Evolutionary conservation across 179 eudicot species (phyloP).

Genomic region (Drosera spatulata): DNA sequence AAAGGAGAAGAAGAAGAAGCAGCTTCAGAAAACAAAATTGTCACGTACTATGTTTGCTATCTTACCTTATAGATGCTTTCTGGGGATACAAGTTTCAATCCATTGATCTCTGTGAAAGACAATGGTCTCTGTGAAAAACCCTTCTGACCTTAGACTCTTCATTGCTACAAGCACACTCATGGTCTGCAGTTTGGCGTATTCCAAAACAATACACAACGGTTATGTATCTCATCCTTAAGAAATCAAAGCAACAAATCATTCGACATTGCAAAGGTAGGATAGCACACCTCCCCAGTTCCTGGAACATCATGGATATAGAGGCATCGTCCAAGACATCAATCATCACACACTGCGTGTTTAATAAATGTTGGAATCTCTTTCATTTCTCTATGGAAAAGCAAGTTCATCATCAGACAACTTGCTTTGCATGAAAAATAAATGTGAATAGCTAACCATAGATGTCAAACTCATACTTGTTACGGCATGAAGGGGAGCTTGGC

Average conservation of each 20-base stretch:
- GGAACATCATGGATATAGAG: constrained; percentile 99
- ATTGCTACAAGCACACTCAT: constrained; percentile 96
- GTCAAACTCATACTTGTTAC: constrained; percentile 60
- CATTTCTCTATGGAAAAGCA: constrained; percentile 63
- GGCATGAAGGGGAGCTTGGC: constrained; percentile 93
- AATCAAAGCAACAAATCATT: too few species aligned
- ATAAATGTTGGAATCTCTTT: constrained; percentile 74
- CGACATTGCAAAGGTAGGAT: neutral
- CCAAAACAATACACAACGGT: constrained; percentile 3
- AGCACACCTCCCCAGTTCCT: constrained; percentile 89
- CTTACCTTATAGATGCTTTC: constrained; percentile 87
- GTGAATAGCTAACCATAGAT: constrained; percentile 4
- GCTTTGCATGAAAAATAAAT: neutral
- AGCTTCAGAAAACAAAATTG: constrained; percentile 8
- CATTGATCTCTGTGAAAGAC: constrained; percentile 89
- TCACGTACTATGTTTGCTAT: neutral
- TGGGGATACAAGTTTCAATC: constrained; percentile 87
- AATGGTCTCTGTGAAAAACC: too few species aligned
- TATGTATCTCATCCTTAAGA: neutral
- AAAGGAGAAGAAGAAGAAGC: too few species aligned
- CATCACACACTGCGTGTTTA: constrained; percentile 83
- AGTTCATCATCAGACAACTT: neutral
- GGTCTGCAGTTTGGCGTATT: constrained; percentile 52
- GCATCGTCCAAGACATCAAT: constrained; percentile 95
- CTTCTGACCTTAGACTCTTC: constrained; percentile 81